Evolutionary conservation across 306 rosid genomes (phyloP), one percentile per base, ranked within the genome.

Genomic region (Abrus pulchellus): DNA sequence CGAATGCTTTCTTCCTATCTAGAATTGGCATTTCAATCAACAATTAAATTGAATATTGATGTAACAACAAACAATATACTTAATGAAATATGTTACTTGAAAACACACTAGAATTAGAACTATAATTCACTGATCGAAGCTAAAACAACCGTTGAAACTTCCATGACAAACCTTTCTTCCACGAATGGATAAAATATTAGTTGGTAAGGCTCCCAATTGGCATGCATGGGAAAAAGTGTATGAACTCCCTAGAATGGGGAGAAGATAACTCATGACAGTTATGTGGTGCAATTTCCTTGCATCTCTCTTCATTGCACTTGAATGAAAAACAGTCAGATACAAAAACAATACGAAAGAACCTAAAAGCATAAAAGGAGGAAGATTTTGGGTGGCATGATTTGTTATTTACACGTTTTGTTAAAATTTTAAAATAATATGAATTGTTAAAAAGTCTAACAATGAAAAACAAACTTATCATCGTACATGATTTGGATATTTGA

Each of bases 211-310:
- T 69, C 62, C 48, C 34, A 54, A 52, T 83, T 62, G 53, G 38
- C 82, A 62, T 77, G 82, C 41, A 52, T 56, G 36, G 43, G 49
- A 41, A 52, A 40, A 61, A 32, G 0, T 20, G 75, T 68, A 62
- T 77, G 82, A 52, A 60, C 34, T 50, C 61, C 59, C 34, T 76
- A 76, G 32, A 38, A 83, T 52, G 44, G 34, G 9, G 49, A 53
- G 82, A 77, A 70, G 86, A 71, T 83, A 70, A 52, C 45, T 70
- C 86, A 83, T 77, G 56, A 29, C 62, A 60, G 3, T 30, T 50
- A 20, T 40, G 57, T 83, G 82, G 11, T 32, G 9, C 9, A 30
- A 67, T 78, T 47, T 41, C 8, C 28, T 54, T 8, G n/a, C 59
- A 43, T 5, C 40, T 32, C 52, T 68, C 29, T 45, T 44, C 48